A percentile compares a stretch with the other conserved stretches of the same genome.
These are phyloP conservation scores for Phytophthora sp. DNA, from an alignment of 352 stramenopile species.

Conservation along the genomic window DNA sequence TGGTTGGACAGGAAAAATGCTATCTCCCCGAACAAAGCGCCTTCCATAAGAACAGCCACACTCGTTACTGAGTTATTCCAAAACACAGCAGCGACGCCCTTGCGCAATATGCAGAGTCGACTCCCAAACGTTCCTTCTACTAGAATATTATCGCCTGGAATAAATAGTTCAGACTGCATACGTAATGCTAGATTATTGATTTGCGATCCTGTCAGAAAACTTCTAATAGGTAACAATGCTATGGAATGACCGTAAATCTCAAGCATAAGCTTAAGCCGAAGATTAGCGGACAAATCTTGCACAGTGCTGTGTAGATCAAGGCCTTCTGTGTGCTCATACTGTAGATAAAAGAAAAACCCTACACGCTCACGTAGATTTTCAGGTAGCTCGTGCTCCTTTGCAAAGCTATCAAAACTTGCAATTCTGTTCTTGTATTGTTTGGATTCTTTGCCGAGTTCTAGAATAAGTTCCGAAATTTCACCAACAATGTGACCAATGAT, in stretches of 20 bases:
- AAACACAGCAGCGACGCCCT: conserved; percentile 59
- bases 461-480: conserved; percentile 79
- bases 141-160: conserved; percentile 69
- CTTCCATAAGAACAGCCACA: conserved; percentile 61
- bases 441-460: conserved; percentile 72
- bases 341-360: conserved; percentile 63
- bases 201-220: conserved; percentile 55
- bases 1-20: conserved; percentile 69
- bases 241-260: conserved; percentile 73
- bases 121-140: conserved; percentile 64
- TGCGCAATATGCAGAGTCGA: conserved; percentile 67
- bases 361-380: conserved; percentile 58
- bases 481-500: conserved; percentile 82
- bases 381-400: conserved; percentile 61
- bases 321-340: conserved; percentile 62
- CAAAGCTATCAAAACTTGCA: conserved; percentile 79
- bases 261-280: conserved; percentile 77
- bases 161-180: conserved; percentile 69
- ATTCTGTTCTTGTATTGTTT: conserved; percentile 77
- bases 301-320: conserved; percentile 59
- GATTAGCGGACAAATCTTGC: conserved; percentile 68
- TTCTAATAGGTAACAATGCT: conserved; percentile 53
- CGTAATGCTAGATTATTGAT: conserved; percentile 73
- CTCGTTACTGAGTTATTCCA: conserved; percentile 59
- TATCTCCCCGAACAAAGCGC: conserved; percentile 72